Conservation (phyloP, 805 yeast species). For the Candida ortonii region DNA sequence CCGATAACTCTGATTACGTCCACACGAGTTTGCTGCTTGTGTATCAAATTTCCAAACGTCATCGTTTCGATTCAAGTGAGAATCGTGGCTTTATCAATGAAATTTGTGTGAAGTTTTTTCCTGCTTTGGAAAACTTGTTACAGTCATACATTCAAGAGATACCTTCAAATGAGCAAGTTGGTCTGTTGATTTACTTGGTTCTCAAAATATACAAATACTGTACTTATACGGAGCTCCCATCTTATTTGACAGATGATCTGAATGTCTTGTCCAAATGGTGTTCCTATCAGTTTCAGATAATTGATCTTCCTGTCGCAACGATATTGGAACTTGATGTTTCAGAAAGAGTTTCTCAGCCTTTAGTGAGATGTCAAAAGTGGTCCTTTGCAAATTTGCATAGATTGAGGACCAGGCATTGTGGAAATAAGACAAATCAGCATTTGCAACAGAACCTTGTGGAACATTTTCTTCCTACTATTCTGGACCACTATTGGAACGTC, state of each 20-base stretch:
- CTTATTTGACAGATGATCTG: conserved; percentile 47
- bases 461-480: conserved; percentile 68
- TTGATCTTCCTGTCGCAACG: conserved; percentile 45
- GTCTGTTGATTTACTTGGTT: conserved; percentile 67
- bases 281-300: conserved; percentile 61
- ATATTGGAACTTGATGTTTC: conserved; percentile 43
- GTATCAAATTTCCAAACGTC: conserved; percentile 65
- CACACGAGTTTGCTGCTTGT: conserved; percentile 71
- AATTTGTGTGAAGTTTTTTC: conserved; percentile 57
- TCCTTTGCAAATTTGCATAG: conserved; percentile 72
- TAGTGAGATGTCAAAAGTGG: conserved; percentile 80
- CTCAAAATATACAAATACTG: conserved; percentile 77
- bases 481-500: conserved; percentile 56
- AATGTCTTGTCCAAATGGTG: conserved; percentile 61
- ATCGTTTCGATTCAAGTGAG: conserved; percentile 63
- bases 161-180: conserved; percentile 36
- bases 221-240: conserved; percentile 71
- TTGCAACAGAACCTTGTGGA: conserved; percentile 39
- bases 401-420: conserved; percentile 59
- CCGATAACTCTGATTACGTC: conserved; percentile 41
- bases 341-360: conserved; percentile 46
- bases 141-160: conserved; percentile 38
- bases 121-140: conserved; percentile 60
- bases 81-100: conserved; percentile 49
- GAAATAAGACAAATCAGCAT: conserved; percentile 7